A percentile compares a stretch with the other conserved stretches of the same genome.
phyloP scores from a whole-genome alignment of 164 flowering plant genomes.

The Houttuynia cordata region DNA sequence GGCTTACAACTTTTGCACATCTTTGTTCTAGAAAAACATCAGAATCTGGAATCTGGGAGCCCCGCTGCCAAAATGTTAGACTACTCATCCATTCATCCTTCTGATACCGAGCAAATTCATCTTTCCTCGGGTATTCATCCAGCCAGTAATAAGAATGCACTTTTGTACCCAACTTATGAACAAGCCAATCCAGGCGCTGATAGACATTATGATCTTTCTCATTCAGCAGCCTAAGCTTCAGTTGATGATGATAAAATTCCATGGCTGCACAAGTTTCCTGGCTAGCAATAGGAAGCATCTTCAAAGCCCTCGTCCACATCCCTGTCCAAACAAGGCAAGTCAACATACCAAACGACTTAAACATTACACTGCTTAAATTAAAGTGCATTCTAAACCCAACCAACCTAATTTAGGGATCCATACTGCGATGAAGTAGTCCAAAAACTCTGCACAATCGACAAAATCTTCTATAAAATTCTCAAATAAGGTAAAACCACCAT shows the following conservation, averaged over 20 bases:
- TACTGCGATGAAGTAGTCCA: slow-evolving; percentile 79
- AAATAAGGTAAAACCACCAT: slow-evolving; percentile 33
- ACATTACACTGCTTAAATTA: background rate
- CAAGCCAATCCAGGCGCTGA: slow-evolving; percentile 88
- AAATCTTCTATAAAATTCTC: slow-evolving; percentile 64
- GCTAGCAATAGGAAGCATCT: slow-evolving; percentile 72
- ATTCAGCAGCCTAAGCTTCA: slow-evolving; percentile 62
- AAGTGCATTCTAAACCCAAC: background rate
- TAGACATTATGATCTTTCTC: slow-evolving; percentile 57
- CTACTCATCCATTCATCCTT: slow-evolving; percentile 83
- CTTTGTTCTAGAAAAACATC: slow-evolving; percentile 47
- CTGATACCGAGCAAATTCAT: slow-evolving; percentile 65
- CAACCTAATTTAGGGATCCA: slow-evolving; percentile 88
- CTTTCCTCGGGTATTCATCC: slow-evolving; percentile 68
- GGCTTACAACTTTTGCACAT: slow-evolving; percentile 51
- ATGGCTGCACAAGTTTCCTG: slow-evolving; percentile 78
- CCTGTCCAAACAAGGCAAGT: slow-evolving; percentile 27
- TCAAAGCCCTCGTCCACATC: slow-evolving; percentile 43
- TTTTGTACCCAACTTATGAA: slow-evolving; percentile 72
- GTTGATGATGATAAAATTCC: slow-evolving; percentile 80
- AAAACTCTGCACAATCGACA: slow-evolving; percentile 50
- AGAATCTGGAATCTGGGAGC: slow-evolving; percentile 59
- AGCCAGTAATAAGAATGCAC: slow-evolving; percentile 95
- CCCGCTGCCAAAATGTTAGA: slow-evolving; percentile 69
- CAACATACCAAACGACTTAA: background rate